phyloP scores from a whole-genome alignment of 176 grass and related monocot species.

The Triticum turgidum region DNA sequence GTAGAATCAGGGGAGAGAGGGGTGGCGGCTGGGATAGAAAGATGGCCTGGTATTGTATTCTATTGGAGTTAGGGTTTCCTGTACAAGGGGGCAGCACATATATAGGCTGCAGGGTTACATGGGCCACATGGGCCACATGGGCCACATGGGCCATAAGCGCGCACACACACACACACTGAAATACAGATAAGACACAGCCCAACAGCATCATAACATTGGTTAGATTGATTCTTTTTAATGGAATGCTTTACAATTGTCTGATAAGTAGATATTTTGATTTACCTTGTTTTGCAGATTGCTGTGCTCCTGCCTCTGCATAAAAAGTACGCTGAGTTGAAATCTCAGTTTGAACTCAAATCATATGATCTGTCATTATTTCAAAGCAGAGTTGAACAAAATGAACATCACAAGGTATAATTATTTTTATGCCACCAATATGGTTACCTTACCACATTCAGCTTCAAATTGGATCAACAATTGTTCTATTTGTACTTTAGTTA shows the following conservation, averaged over 20 bases:
- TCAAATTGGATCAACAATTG: slow-evolving; percentile 4
- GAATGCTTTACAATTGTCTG: background rate
- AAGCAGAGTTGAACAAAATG: slow-evolving; percentile 92
- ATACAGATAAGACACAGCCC: too few relatives aligned
- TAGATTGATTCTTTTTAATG: slow-evolving; percentile 15
- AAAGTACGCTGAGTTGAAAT: slow-evolving; percentile 65
- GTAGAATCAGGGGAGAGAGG: too few relatives aligned
- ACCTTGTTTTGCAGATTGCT: slow-evolving; percentile 55
- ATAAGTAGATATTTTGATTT: slow-evolving; percentile 18
- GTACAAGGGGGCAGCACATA: too few relatives aligned
- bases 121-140: too few relatives aligned
- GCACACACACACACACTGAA: too few relatives aligned
- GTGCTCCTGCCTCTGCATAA: slow-evolving; percentile 67
- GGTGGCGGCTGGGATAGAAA: too few relatives aligned
- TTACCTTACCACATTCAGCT: slow-evolving; percentile 6
- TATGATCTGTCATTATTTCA: slow-evolving; percentile 96
- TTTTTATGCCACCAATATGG: slow-evolving; percentile 12
- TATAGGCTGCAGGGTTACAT: too few relatives aligned
- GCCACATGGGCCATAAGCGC: too few relatives aligned
- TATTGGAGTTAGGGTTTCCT: too few relatives aligned
- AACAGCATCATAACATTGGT: background rate
- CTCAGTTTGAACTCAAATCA: slow-evolving; percentile 87
- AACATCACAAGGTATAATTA: slow-evolving; percentile 93
- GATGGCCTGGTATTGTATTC: too few relatives aligned
- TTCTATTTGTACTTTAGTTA: slow-evolving; percentile 56